These are phyloP conservation scores for Rhipidocladum racemiflorum DNA, from an alignment of 176 grass and related monocot genomes.

Conservation along the genomic window DNA sequence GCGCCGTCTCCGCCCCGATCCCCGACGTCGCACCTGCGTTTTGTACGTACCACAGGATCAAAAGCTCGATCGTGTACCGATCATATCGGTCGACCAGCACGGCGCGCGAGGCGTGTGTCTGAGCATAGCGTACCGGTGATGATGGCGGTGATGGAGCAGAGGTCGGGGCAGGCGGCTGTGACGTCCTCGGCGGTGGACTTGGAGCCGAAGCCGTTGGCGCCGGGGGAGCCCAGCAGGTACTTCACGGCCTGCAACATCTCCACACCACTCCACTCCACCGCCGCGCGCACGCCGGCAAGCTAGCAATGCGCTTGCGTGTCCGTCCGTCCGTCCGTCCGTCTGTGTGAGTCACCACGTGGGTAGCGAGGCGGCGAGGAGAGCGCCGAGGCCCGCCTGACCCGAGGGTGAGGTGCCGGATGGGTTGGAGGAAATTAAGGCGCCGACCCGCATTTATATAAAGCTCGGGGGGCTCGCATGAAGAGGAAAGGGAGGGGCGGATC, in stretches of 20 bases:
- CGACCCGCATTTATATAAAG: constrained; percentile 55
- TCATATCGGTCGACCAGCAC: not conserved
- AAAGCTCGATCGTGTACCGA: not conserved
- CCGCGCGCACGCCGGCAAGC: not conserved
- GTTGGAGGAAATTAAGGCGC: constrained; percentile 25
- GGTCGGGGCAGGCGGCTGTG: constrained; percentile 35
- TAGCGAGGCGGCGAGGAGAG: not conserved
- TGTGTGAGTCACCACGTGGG: not conserved
- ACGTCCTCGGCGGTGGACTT: constrained; percentile 77
- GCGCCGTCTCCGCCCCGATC: constrained; percentile 87
- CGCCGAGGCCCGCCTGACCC: no score
- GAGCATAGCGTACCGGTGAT: constrained; percentile 51
- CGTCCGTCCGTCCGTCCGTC: no score
- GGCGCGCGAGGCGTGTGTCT: no score
- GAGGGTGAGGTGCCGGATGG: not conserved
- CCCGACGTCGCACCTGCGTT: constrained; percentile 77
- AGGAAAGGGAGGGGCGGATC: not conserved
- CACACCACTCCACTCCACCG: not conserved
- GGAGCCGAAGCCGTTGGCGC: constrained; percentile 74
- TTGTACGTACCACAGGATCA: not conserved
- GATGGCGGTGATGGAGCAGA: constrained; percentile 54
- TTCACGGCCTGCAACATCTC: constrained; percentile 63
- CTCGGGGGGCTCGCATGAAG: constrained; percentile 18
- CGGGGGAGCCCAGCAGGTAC: constrained; percentile 73
- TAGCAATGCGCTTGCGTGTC: not conserved